Percentiles rank a stretch among this genome's conserved stretches.
Conservation (phyloP, 2,329 filamentous ascomycete species). For the Trichophyton benhamiae region DNA sequence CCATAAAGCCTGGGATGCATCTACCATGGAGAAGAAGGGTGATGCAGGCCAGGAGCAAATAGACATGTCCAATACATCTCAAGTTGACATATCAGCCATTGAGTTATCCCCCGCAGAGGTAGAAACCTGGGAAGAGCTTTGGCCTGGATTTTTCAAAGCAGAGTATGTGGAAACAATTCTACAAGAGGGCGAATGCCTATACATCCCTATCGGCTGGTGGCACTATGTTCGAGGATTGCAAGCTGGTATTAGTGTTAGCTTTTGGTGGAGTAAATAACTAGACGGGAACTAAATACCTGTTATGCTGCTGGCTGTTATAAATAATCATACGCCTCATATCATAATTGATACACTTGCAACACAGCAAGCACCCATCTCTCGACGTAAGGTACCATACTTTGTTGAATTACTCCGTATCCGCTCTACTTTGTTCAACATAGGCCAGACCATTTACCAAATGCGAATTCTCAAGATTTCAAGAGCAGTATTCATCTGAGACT, state of each 20-base stretch:
- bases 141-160: conserved; percentile 46
- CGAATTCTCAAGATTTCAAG: too few species aligned
- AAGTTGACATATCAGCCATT: conserved; percentile 60
- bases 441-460: too few species aligned
- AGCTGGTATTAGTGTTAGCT: conserved; percentile 86
- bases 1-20: conserved; percentile 2
- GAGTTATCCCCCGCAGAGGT: conserved; percentile 40
- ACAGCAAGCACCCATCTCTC: too few species aligned
- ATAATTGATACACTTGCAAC: too few species aligned
- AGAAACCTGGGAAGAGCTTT: conserved; percentile 34
- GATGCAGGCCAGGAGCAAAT: conserved; percentile 50
- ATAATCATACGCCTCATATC: neutral
- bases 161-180: conserved; percentile 65
- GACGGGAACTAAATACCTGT: neutral
- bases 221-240: conserved; percentile 83
- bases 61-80: conserved; percentile 85
- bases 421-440: too few species aligned
- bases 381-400: too few species aligned
- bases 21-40: conserved; percentile 3
- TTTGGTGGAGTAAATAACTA: conserved; percentile 68
- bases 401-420: too few species aligned
- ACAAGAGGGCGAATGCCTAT: conserved; percentile 68
- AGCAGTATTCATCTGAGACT: too few species aligned
- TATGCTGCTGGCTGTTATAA: neutral
- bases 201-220: conserved; percentile 95